Base-by-base conservation (phyloP, 306 rosid genomes). In the Psophocarpus tetragonolobus region DNA sequence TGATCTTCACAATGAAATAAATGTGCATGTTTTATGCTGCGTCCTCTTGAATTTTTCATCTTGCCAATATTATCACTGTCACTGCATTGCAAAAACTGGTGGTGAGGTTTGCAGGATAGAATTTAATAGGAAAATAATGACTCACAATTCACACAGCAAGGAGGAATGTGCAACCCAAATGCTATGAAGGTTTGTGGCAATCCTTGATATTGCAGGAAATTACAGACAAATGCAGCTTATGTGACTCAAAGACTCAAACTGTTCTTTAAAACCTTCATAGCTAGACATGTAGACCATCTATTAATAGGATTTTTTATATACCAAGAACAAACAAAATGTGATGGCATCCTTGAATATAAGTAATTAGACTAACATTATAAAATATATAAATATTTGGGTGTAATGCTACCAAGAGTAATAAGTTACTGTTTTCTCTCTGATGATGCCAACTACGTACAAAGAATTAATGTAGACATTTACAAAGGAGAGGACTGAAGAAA, bases 31-130 rank as follows among this genome's bases (percentile, higher is more conserved):
- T 53, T 82, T 68, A 36, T 27, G 73, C 68, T 53, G 48, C 39
- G 21, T 33, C 2, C 45, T 71, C 33, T 72, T 29, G 80, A 76
- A 48, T 36, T 51, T 74, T 58, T 23, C 77, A 58, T 66, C 74
- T 71, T 30, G 54, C 18, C 36, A 35, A 14, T 48, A 13, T 23
- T 67, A 29, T 47, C 21, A 39, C 74, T 69, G 15, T 14, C 80
- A 77, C 80, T 81, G 87, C 64, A 85, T 71, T 63, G 53, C 67
- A 80, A 87, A 54, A 60, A 82, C 54, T 60, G 67, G 23, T 35
- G 71, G 54, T 71, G 75, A 81, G 73, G 71, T 38, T 76, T 53
- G 73, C 36, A 67, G 60, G 27, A 36, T 39, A 75, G 29, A 68
- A 54, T 71, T 64, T 84, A 35, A 66, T 81, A 21, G 11, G 57